phyloP scores from a whole-genome alignment of 257 asterid species.

The Solanum chaucha region DNA sequence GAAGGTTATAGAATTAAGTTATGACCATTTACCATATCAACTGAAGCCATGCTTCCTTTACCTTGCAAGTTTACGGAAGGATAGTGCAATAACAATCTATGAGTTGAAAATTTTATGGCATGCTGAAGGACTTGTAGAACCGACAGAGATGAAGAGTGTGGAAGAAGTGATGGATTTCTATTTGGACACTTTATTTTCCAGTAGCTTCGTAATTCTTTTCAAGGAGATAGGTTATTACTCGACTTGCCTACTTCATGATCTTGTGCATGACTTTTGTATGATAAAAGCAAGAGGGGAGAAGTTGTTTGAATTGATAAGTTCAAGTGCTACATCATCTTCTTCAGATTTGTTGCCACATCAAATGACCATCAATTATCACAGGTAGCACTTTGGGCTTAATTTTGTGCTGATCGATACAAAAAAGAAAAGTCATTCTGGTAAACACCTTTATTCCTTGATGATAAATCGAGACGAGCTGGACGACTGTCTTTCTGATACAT shows the following conservation, averaged over 20 bases:
- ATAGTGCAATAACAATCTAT: too few relatives aligned
- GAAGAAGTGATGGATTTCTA: neutral
- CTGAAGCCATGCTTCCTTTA: too few relatives aligned
- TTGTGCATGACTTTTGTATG: neutral
- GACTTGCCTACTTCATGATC: neutral
- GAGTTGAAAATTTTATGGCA: neutral
- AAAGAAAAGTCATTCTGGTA: neutral
- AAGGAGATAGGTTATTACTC: neutral
- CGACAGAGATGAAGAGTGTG: neutral
- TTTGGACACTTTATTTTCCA: too few relatives aligned
- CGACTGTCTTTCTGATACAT: neutral
- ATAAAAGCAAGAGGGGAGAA: neutral
- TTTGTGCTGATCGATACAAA: neutral
- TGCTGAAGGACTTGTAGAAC: neutral
- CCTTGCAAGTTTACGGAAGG: too few relatives aligned
- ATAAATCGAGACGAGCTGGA: neutral
- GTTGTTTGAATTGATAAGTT: neutral
- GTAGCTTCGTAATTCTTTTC: neutral
- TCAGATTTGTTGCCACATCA: neutral
- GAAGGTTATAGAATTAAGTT: too few relatives aligned
- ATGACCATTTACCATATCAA: too few relatives aligned
- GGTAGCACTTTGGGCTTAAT: neutral
- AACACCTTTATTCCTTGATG: neutral
- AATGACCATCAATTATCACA: too few relatives aligned
- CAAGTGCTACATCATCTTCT: neutral